Evolutionary conservation across 2,329 filamentous ascomycete species (phyloP).

Genomic region (Ambrosiella xylebori): DNA sequence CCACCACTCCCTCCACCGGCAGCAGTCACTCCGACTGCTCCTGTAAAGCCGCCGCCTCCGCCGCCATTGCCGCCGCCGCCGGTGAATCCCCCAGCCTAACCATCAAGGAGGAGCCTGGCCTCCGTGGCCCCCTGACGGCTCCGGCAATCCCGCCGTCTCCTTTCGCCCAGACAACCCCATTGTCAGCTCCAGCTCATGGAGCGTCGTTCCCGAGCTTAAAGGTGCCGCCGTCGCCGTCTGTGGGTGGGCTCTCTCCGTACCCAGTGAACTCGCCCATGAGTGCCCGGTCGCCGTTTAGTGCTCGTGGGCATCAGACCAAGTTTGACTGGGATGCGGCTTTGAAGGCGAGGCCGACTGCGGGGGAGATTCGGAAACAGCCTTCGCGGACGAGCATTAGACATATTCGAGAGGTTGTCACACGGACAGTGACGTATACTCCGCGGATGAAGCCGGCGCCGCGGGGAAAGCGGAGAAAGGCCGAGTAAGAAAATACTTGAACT

Average conservation of each 20-base stretch:
- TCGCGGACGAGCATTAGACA: slow-evolving; percentile 46
- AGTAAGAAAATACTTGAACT: slow-evolving; percentile 18
- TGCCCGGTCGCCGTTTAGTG: slow-evolving; percentile 60
- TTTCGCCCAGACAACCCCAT: slow-evolving; percentile 32
- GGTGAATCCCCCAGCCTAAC: slow-evolving; percentile 3
- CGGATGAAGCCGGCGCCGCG: slow-evolving; percentile 77
- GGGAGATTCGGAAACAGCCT: slow-evolving; percentile 34
- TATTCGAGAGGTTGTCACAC: slow-evolving; percentile 82
- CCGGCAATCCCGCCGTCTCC: slow-evolving; percentile 29
- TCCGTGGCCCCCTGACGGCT: slow-evolving; percentile 20
- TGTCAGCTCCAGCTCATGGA: slow-evolving; percentile 44
- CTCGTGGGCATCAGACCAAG: slow-evolving; percentile 46
- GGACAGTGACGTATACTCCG: slow-evolving; percentile 80
- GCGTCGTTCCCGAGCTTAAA: slow-evolving; percentile 49
- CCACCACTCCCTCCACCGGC: slow-evolving; percentile 28
- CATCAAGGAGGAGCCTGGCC: slow-evolving; percentile 19
- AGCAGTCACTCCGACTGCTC: slow-evolving; percentile 38
- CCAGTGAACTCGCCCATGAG: slow-evolving; percentile 50
- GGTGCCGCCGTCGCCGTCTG: slow-evolving; percentile 58
- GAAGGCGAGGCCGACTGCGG: slow-evolving; percentile 40
- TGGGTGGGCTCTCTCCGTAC: slow-evolving; percentile 30
- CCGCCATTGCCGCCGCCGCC: slow-evolving; percentile 10
- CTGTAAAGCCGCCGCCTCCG: slow-evolving; percentile 33
- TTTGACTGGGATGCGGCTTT: slow-evolving; percentile 64
- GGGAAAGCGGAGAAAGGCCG: slow-evolving; percentile 71